phyloP scores from a whole-genome alignment of 805 yeast species.

The Ascoidea tarda region DNA sequence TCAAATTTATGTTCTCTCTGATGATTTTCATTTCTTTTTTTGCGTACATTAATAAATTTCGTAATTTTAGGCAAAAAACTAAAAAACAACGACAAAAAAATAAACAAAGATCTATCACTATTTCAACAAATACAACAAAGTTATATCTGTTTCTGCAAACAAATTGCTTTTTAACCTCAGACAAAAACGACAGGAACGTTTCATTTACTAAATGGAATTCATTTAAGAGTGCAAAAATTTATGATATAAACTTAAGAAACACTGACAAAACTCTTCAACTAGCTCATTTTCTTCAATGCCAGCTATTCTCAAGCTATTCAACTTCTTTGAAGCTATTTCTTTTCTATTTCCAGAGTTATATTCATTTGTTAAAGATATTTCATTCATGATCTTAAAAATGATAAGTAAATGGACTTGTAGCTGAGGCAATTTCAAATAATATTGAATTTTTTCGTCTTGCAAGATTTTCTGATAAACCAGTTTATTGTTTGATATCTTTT shows the following conservation, averaged over 20 bases:
- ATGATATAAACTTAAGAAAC: neutral
- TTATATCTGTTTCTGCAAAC: no score
- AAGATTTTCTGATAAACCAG: slow-evolving; percentile 17
- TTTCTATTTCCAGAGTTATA: slow-evolving; percentile 27
- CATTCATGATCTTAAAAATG: slow-evolving; percentile 31
- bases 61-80: no score
- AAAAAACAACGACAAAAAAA: no score
- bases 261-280: slow-evolving; percentile 46
- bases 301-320: slow-evolving; percentile 39
- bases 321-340: slow-evolving; percentile 42
- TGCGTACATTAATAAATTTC: no score
- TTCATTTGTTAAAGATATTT: slow-evolving; percentile 27
- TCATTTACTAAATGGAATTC: no score
- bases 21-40: no score
- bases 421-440: slow-evolving; percentile 30
- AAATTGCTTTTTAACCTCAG: no score
- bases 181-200: no score
- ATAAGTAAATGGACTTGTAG: slow-evolving; percentile 42
- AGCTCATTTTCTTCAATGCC: slow-evolving; percentile 49
- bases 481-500: slow-evolving; percentile 2
- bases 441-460: slow-evolving; percentile 23
- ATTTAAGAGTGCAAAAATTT: no score
- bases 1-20: no score
- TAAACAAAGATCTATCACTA: no score
- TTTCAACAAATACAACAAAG: no score